Conservation (phyloP, 2,329 filamentous ascomycete species). For the Microdochium bolleyi region DNA sequence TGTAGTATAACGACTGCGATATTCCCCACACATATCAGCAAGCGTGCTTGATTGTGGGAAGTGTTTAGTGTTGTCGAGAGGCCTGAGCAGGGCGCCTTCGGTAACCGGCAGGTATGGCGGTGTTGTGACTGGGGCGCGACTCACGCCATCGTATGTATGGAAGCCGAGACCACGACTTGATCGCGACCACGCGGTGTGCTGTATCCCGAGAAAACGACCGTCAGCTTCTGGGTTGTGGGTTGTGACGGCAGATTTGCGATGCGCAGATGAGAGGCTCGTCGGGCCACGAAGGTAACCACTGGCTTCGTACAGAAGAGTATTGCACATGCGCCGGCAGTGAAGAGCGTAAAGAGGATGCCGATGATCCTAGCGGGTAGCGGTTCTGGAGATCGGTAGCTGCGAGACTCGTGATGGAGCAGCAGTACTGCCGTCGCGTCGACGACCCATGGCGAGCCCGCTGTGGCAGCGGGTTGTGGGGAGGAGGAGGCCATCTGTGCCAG, state of each 20-base stretch:
- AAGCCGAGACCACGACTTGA: neutral
- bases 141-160: neutral
- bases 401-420: neutral
- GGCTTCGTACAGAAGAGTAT: neutral
- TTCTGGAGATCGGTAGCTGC: neutral
- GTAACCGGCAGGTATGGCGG: neutral
- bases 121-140: neutral
- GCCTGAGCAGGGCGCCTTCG: neutral
- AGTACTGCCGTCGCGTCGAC: neutral
- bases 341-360: neutral
- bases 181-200: neutral
- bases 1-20: neutral
- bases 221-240: too few species aligned
- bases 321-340: neutral
- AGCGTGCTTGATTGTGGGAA: neutral
- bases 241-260: too few species aligned
- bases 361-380: neutral
- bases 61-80: neutral
- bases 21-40: neutral
- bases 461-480: neutral
- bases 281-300: neutral
- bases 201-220: neutral
- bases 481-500: neutral
- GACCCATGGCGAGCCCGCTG: neutral
- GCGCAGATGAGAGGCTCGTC: neutral